These are phyloP conservation scores for Triglochin maritima DNA, from an alignment of 106 monocot genomes.

Conservation along the genomic window DNA sequence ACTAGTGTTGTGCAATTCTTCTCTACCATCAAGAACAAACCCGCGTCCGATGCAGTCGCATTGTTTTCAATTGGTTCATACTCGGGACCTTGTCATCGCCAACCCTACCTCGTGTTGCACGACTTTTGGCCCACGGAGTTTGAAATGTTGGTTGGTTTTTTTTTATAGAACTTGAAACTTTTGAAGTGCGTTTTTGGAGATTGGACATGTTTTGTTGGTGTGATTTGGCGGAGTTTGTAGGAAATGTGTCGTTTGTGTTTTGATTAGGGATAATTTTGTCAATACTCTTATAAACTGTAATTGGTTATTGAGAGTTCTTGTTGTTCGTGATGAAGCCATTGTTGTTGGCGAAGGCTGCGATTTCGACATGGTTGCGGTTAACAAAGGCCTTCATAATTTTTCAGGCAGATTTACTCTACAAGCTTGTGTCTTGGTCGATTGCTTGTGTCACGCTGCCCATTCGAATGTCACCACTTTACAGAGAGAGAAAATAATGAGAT, in stretches of 20 bases:
- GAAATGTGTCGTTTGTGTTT: too few species aligned
- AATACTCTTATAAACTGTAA: too few species aligned
- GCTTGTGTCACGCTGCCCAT: conserved; percentile 9
- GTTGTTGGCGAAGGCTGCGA: conserved; percentile 1
- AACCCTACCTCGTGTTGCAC: conserved; percentile 37
- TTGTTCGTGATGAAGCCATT: conserved; percentile 8
- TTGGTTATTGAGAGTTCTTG: too few species aligned
- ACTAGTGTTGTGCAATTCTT: conserved; percentile 65
- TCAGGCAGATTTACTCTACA: conserved; percentile 10
- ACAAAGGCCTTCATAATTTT: conserved; percentile 7
- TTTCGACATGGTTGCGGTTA: conserved; percentile 6
- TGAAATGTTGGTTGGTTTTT: too few species aligned
- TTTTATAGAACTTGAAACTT: too few species aligned
- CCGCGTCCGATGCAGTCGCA: conserved; percentile 56
- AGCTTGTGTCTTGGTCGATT: conserved; percentile 1
- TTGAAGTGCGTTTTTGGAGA: too few species aligned
- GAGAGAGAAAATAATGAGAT: conserved; percentile 10
- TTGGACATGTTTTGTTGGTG: too few species aligned
- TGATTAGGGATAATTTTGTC: too few species aligned
- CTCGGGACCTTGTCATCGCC: conserved; percentile 54
- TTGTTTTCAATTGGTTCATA: conserved; percentile 80
- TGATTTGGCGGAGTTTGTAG: too few species aligned
- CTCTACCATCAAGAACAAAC: conserved; percentile 61
- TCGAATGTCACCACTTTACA: conserved; percentile 15
- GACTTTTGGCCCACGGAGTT: too few species aligned